Evolutionary conservation across 371 early-diverging fungal genomes (phyloP).

Genomic region (Capillidium heterosporum): DNA sequence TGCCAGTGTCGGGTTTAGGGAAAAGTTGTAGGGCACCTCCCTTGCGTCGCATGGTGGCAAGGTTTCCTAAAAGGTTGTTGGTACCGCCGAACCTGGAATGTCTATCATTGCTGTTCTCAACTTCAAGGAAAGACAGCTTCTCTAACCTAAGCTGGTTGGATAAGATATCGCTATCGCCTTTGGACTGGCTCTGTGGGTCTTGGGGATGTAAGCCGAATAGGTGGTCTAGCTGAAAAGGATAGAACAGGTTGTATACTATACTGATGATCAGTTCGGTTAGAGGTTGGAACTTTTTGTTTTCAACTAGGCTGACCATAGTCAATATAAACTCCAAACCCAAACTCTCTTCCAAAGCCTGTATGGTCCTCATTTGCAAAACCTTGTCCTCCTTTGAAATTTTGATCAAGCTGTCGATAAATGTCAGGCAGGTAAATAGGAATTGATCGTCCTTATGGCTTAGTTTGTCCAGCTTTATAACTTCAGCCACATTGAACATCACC

Average conservation of each 20-base stretch:
- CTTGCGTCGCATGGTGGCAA: neutral
- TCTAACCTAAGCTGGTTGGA: neutral
- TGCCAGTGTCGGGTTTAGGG: neutral
- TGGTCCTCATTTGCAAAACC: no score
- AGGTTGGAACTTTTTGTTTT: neutral
- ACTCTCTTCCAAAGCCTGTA: no score
- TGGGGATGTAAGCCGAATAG: neutral
- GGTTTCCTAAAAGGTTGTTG: neutral
- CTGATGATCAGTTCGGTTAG: neutral
- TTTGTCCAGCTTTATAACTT: no score
- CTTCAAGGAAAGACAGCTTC: neutral
- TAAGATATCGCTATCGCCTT: neutral
- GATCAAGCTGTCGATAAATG: no score
- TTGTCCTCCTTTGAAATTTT: no score
- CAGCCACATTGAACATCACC: no score
- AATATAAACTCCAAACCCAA: no score
- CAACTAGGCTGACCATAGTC: no score
- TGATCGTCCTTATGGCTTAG: no score
- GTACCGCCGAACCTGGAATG: slow-evolving; percentile 1
- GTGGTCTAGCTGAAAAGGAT: neutral
- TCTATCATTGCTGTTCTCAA: neutral
- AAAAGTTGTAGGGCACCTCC: neutral
- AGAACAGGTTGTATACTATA: neutral
- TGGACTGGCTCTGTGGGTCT: neutral
- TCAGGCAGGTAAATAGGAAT: no score